Conservation (phyloP, 768 basidiomycete species). For the Rhodotorula graminis region DNA sequence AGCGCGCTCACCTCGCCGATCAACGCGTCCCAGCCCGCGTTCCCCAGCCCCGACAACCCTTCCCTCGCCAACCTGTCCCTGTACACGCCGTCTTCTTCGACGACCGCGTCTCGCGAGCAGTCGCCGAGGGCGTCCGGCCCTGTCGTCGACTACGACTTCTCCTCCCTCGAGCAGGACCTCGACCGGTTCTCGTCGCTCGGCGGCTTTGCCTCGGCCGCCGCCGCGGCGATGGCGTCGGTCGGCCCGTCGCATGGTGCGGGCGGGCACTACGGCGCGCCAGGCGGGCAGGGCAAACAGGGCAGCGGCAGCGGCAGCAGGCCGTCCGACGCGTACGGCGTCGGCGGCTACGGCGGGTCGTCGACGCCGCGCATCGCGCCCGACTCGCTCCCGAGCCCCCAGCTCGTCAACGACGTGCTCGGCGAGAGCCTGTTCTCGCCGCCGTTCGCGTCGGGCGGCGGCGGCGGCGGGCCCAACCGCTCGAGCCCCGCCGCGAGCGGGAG, state of each 20-base stretch:
- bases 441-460: background rate
- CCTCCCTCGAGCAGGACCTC: constrained; percentile 38
- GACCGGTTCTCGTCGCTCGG: constrained; percentile 32
- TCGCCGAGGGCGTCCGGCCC: background rate
- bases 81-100: background rate
- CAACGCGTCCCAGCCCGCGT: background rate
- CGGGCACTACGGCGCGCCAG: background rate
- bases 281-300: background rate
- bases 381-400: constrained; percentile 25
- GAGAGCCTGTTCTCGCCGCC: constrained; percentile 15
- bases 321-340: constrained; percentile 16
- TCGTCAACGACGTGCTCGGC: constrained; percentile 28
- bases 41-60: background rate
- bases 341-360: constrained; percentile 27
- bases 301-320: background rate
- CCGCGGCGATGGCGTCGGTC: constrained; percentile 36
- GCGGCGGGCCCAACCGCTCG: background rate
- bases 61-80: background rate
- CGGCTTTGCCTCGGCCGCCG: constrained; percentile 36
- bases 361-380: constrained; percentile 8
- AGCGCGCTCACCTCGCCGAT: background rate
- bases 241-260: background rate
- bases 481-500: background rate
- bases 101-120: background rate
- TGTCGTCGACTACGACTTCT: constrained; percentile 33